Conservation (phyloP, 2,329 filamentous ascomycete genomes). For the Stagonosporopsis tanaceti region DNA sequence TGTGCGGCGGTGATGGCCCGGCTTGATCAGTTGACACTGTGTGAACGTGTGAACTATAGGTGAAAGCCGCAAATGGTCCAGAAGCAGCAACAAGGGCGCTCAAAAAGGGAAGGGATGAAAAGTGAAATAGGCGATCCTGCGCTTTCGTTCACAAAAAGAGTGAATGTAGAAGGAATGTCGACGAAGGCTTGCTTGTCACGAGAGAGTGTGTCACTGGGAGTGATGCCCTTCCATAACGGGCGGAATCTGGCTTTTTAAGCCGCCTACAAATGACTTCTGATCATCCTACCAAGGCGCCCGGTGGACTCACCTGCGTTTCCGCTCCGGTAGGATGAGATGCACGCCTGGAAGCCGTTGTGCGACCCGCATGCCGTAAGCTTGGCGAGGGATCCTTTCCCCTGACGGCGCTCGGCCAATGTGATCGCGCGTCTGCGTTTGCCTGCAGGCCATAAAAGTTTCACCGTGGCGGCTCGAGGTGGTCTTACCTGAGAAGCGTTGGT, state of each 20-base stretch:
- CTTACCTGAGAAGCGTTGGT: slow-evolving; percentile 19
- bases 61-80: slow-evolving; percentile 12
- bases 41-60: slow-evolving; percentile 13
- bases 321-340: slow-evolving; percentile 29
- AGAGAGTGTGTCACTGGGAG: slow-evolving; percentile 36
- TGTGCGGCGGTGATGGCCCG: slow-evolving; percentile 17
- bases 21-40: slow-evolving; percentile 28
- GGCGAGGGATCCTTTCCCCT: slow-evolving; percentile 30
- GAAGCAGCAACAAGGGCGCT: slow-evolving; percentile 28
- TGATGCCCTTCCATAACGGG: slow-evolving; percentile 31
- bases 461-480: slow-evolving; percentile 18
- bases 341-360: slow-evolving; percentile 34
- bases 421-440: slow-evolving; percentile 3
- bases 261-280: slow-evolving; percentile 14
- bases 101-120: slow-evolving; percentile 28
- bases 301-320: slow-evolving; percentile 26
- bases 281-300: slow-evolving; percentile 21
- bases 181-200: slow-evolving; percentile 45
- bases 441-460: slow-evolving; percentile 17
- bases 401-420: slow-evolving; percentile 36
- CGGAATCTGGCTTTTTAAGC: slow-evolving; percentile 32
- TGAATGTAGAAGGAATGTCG: slow-evolving; percentile 42
- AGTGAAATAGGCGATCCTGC: slow-evolving; percentile 40
- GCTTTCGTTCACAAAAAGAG: slow-evolving; percentile 37
- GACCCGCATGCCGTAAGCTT: slow-evolving; percentile 29